phyloP scores from a whole-genome alignment of 164 flowering plant genomes.

The Tetracentron sinense region DNA sequence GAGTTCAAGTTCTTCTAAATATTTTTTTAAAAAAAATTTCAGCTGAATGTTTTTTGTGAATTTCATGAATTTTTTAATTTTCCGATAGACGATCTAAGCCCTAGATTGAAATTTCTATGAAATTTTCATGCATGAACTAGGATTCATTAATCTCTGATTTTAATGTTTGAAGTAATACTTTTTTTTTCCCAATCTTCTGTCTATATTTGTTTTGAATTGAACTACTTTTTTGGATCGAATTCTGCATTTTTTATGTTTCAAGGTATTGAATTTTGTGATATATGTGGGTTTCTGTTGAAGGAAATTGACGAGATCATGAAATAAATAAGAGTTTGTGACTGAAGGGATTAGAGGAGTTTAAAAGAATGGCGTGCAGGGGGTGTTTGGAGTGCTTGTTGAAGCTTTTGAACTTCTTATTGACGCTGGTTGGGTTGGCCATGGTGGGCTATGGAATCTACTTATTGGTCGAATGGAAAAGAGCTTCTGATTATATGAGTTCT shows the following conservation, averaged over 20 bases:
- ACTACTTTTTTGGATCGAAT: too few species aligned
- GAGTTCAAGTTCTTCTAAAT: neutral
- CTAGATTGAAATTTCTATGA: too few species aligned
- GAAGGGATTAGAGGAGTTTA: conserved; percentile 9
- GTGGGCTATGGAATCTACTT: conserved; percentile 92
- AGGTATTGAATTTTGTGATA: conserved; percentile 9
- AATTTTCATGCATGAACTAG: too few species aligned
- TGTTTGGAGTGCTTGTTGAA: conserved; percentile 77
- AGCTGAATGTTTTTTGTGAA: neutral
- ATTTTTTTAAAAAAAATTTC: too few species aligned
- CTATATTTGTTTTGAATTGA: neutral
- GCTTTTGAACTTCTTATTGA: conserved; percentile 75
- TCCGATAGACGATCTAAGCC: too few species aligned
- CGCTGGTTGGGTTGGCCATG: conserved; percentile 80
- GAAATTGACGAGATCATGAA: conserved; percentile 15
- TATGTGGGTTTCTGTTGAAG: conserved; percentile 10
- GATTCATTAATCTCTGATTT: too few species aligned
- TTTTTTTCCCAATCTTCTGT: too few species aligned
- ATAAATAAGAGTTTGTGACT: conserved; percentile 8
- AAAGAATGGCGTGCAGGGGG: conserved; percentile 75
- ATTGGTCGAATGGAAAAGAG: conserved; percentile 53
- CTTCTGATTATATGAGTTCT: neutral
- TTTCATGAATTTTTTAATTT: too few species aligned
- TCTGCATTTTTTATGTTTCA: neutral
- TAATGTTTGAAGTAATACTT: too few species aligned